Conservation (phyloP, 139 green algal species). For the Mesotaenium endlicherianum region DNA sequence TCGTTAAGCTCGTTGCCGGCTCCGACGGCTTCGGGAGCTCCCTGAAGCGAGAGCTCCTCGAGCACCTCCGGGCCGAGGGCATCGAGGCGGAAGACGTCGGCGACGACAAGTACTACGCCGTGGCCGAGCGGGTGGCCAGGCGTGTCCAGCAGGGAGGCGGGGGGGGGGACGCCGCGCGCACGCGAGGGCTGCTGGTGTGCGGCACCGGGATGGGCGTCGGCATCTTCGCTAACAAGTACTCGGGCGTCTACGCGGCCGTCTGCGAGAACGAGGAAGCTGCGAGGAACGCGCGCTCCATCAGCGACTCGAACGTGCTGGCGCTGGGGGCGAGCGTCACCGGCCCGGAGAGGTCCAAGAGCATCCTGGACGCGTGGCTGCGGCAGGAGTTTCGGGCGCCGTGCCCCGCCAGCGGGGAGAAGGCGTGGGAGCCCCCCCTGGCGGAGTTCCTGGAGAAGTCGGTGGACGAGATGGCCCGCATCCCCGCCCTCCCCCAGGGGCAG, state of each 20-base stretch:
- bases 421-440: background rate
- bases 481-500: background rate
- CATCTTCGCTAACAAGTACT: slow-evolving; percentile 14
- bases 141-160: background rate
- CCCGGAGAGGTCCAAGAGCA: background rate
- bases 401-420: slow-evolving; percentile 1
- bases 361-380: slow-evolving; percentile 13
- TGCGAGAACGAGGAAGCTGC: background rate
- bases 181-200: slow-evolving; percentile 24
- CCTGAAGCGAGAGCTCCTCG: background rate
- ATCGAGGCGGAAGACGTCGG: slow-evolving; percentile 10
- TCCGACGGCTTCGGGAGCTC: background rate
- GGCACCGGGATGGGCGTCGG: slow-evolving; percentile 20
- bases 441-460: slow-evolving; percentile 3
- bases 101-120: slow-evolving; percentile 27
- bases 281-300: slow-evolving; percentile 3
- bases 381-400: slow-evolving; percentile 18
- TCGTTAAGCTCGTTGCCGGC: background rate
- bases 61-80: background rate
- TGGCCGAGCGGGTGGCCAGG: slow-evolving; percentile 7
- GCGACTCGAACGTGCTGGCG: slow-evolving; percentile 5
- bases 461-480: slow-evolving; percentile 9
- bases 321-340: slow-evolving; percentile 7
- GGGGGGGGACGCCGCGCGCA: background rate
- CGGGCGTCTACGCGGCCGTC: slow-evolving; percentile 5